A percentile compares a stretch with the other conserved stretches of the same genome.
Conservation (phyloP, 306 rosid species). For the Datisca glomerata region DNA sequence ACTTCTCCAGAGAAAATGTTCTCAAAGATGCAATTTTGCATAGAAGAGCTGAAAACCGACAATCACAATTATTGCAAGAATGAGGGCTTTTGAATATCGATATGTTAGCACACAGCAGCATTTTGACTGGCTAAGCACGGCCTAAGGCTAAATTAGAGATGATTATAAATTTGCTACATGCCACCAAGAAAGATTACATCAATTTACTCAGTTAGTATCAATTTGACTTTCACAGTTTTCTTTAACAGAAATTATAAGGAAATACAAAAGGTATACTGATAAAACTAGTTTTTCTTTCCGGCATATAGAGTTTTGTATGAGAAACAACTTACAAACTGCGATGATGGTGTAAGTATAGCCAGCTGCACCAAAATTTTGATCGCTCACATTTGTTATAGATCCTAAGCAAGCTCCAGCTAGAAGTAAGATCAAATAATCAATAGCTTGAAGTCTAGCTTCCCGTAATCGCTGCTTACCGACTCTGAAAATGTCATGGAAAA, state of each 20-base stretch:
- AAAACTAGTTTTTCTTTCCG: background rate
- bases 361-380: conserved; percentile 60
- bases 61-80: conserved; percentile 14
- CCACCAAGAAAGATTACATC: background rate
- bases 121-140: background rate
- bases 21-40: conserved; percentile 91
- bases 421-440: conserved; percentile 79
- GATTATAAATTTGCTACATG: background rate
- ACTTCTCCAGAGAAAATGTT: conserved; percentile 73
- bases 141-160: background rate
- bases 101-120: background rate
- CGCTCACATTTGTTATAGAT: conserved; percentile 48
- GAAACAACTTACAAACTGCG: conserved; percentile 73
- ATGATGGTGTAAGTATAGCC: conserved; percentile 78
- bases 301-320: background rate
- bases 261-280: background rate
- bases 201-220: background rate
- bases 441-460: conserved; percentile 75
- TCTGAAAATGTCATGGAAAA: conserved; percentile 34
- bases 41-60: conserved; percentile 71
- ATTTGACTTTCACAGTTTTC: too few species aligned
- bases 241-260: too few species aligned
- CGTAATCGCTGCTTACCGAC: conserved; percentile 76
- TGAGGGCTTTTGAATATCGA: conserved; percentile 3
- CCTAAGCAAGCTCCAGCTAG: conserved; percentile 99